Evolutionary conservation across 768 basidiomycete genomes (phyloP).

Genomic region (Rickenella mellea): DNA sequence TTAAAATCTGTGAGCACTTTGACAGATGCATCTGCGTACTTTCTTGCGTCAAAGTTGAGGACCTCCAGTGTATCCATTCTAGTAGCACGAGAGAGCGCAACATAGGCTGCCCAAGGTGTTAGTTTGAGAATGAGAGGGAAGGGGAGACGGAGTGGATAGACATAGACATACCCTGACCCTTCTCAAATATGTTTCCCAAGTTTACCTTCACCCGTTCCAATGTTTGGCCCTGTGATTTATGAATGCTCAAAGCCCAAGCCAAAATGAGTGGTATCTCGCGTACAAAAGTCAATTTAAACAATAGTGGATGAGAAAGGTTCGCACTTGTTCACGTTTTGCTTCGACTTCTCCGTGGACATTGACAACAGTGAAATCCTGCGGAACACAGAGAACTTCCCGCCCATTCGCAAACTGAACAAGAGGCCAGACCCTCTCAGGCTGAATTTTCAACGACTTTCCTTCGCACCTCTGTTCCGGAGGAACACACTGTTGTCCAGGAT

Average conservation of each 20-base stretch:
- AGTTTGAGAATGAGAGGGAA: conserved; percentile 4
- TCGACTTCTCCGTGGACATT: conserved; percentile 51
- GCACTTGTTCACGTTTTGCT: conserved; percentile 50
- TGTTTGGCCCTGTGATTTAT: conserved; percentile 90
- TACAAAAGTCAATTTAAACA: neutral
- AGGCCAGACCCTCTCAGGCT: conserved; percentile 38
- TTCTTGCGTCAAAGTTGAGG: conserved; percentile 47
- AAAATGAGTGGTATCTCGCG: conserved; percentile 49
- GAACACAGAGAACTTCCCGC: conserved; percentile 35
- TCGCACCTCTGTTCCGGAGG: conserved; percentile 1
- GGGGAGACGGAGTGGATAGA: neutral
- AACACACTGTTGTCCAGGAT: conserved; percentile 3
- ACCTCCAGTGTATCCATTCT: conserved; percentile 58
- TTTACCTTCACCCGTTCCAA: conserved; percentile 78
- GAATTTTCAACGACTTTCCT: conserved; percentile 12
- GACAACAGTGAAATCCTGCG: conserved; percentile 53
- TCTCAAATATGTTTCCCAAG: conserved; percentile 67
- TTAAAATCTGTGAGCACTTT: neutral
- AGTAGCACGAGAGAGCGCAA: conserved; percentile 66
- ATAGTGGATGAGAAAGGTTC: conserved; percentile 2
- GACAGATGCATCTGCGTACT: conserved; percentile 27
- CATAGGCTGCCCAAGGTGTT: conserved; percentile 38
- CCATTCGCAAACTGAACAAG: conserved; percentile 50
- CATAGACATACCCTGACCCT: conserved; percentile 50
- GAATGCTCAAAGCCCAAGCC: conserved; percentile 84